A percentile compares a stretch with the other conserved stretches of the same genome.
Evolutionary conservation across 768 basidiomycete species (phyloP).

Genomic region (Kwoniella dendrophila): DNA sequence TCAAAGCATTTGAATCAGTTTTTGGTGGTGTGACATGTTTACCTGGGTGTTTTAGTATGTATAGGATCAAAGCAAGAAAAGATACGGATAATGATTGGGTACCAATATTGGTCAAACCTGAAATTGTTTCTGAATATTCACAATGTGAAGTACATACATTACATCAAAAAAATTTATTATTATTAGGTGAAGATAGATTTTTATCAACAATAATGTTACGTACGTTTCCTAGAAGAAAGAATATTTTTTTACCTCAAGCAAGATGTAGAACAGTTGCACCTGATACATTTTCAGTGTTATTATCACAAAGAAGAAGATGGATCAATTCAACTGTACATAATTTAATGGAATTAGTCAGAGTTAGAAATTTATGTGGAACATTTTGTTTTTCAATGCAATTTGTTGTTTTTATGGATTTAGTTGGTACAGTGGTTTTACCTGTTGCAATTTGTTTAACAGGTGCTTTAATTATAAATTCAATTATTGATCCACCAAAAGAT

Average conservation of each 20-base stretch:
- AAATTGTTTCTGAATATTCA: slow-evolving; percentile 96
- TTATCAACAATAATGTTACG: slow-evolving; percentile 92
- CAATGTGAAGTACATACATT: slow-evolving; percentile 90
- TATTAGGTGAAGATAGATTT: slow-evolving; percentile 98
- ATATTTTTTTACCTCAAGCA: slow-evolving; percentile 98
- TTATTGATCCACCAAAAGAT: slow-evolving; percentile 73
- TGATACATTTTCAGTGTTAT: slow-evolving; percentile 86
- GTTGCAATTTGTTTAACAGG: slow-evolving; percentile 91
- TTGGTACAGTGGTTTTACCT: slow-evolving; percentile 70
- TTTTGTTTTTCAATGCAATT: slow-evolving; percentile 99
- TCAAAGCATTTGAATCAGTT: slow-evolving; percentile 97
- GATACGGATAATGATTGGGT: slow-evolving; percentile 91
- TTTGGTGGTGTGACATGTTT: slow-evolving; percentile 99
- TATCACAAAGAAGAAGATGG: slow-evolving; percentile 97
- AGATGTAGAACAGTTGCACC: slow-evolving; percentile 93
- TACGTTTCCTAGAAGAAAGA: slow-evolving; percentile 97
- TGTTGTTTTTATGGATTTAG: slow-evolving; percentile 91
- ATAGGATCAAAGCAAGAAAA: slow-evolving; percentile 91
- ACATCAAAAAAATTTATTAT: slow-evolving; percentile 94
- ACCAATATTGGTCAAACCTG: slow-evolving; percentile 92
- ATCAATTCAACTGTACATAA: slow-evolving; percentile 99
- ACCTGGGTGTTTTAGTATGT: slow-evolving; percentile 99
- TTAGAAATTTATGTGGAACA: slow-evolving; percentile 94
- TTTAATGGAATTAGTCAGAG: slow-evolving; percentile 96
- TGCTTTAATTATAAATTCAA: slow-evolving; percentile 78